phyloP scores from a whole-genome alignment of 345 rosid genomes.

The Fremontodendron californicum region DNA sequence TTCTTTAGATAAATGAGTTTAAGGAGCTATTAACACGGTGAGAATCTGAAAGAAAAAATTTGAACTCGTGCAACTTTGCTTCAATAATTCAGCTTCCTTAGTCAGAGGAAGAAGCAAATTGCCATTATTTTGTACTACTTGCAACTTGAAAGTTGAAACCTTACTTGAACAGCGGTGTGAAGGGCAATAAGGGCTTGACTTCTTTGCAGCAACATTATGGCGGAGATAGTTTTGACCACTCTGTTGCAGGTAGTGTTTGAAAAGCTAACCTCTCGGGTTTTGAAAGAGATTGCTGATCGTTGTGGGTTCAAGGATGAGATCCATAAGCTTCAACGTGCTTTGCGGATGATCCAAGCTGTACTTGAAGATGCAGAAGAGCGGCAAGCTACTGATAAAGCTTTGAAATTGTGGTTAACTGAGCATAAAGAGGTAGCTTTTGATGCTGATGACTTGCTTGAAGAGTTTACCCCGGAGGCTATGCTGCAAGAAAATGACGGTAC shows the following conservation, averaged over 20 bases:
- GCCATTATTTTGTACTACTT: not conserved
- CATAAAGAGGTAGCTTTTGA: slow-evolving; percentile 5
- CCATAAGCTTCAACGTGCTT: not conserved
- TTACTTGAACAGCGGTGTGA: not conserved
- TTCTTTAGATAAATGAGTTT: too few species aligned
- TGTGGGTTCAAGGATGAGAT: not conserved
- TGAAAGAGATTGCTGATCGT: not conserved
- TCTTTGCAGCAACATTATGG: not conserved
- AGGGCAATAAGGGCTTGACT: not conserved
- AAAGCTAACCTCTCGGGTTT: not conserved
- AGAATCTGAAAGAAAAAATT: too few species aligned
- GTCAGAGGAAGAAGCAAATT: not conserved
- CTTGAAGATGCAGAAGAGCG: slow-evolving; percentile 4
- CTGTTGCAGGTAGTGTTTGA: slow-evolving; percentile 18
- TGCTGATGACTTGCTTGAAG: not conserved
- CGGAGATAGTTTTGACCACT: slow-evolving; percentile 8
- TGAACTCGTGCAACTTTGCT: too few species aligned
- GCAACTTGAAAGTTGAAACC: not conserved
- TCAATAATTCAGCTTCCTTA: too few species aligned
- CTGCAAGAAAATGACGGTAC: not conserved
- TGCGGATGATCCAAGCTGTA: not conserved
- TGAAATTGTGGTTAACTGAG: not conserved
- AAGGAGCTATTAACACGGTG: too few species aligned
- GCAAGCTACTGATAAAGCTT: not conserved
- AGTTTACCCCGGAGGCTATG: not conserved